phyloP scores from a whole-genome alignment of 768 basidiomycete genomes.

The Arthromyces matolae region DNA sequence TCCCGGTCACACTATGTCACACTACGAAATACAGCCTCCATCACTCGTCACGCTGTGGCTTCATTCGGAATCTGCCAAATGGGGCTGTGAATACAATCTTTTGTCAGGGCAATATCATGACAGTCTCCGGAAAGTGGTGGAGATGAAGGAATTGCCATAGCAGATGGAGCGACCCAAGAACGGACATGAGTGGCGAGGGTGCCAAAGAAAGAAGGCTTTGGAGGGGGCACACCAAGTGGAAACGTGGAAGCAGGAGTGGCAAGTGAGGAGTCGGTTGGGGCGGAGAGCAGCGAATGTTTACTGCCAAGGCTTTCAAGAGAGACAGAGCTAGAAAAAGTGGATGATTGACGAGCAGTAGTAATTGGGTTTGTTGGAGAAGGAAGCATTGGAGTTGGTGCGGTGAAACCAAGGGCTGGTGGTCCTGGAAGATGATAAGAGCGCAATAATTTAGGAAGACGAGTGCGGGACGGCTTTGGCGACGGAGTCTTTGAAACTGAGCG shows the following conservation, averaged over 20 bases:
- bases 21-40: too few species aligned
- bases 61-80: too few species aligned
- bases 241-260: slow-evolving; percentile 45
- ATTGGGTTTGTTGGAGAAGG: slow-evolving; percentile 30
- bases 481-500: slow-evolving; percentile 13
- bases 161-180: slow-evolving; percentile 40
- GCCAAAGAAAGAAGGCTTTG: slow-evolving; percentile 31
- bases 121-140: slow-evolving; percentile 19
- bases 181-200: slow-evolving; percentile 40
- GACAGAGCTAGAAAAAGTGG: slow-evolving; percentile 23
- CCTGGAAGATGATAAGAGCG: slow-evolving; percentile 36
- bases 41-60: too few species aligned
- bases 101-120: slow-evolving; percentile 6
- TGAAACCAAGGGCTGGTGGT: slow-evolving; percentile 46
- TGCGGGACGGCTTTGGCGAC: too few species aligned
- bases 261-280: slow-evolving; percentile 46
- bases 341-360: slow-evolving; percentile 29
- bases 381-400: slow-evolving; percentile 32
- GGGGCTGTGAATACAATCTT: too few species aligned
- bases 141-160: slow-evolving; percentile 24
- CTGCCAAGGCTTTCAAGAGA: slow-evolving; percentile 31
- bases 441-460: slow-evolving; percentile 37
- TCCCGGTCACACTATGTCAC: too few species aligned
- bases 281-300: slow-evolving; percentile 32
- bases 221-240: slow-evolving; percentile 31